phyloP scores from a whole-genome alignment of 1,284 basidiomycete species.

The Neonothopanus nambi region DNA sequence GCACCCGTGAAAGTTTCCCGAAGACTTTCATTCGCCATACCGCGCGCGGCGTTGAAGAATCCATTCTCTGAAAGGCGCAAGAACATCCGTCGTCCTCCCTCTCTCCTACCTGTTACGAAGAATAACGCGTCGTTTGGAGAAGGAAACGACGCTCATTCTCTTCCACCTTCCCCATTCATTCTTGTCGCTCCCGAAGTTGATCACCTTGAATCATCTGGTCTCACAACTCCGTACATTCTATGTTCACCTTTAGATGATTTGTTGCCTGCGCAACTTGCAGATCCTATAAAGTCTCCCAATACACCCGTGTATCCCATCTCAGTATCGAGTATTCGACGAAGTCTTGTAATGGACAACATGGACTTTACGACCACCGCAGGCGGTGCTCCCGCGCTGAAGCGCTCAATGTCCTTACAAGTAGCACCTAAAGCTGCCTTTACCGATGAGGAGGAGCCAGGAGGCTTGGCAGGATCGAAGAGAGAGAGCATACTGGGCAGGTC shows the following conservation, averaged over 20 bases:
- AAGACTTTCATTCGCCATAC: constrained; percentile 6
- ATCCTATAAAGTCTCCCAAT: not conserved
- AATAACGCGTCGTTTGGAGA: not conserved
- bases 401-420: constrained; percentile 2
- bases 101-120: not conserved
- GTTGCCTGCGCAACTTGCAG: not conserved
- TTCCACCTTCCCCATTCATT: constrained; percentile 13
- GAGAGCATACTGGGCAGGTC: not conserved
- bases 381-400: not conserved
- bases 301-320: constrained; percentile 9
- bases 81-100: not conserved
- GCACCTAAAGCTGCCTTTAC: not conserved
- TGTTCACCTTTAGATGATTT: constrained; percentile 5
- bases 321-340: constrained; percentile 9
- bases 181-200: constrained; percentile 9
- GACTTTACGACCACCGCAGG: not conserved
- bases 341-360: constrained; percentile 5
- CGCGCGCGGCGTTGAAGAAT: not conserved
- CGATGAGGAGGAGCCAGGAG: not conserved
- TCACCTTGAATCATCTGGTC: not conserved
- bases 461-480: no score
- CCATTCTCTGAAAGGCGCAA: not conserved
- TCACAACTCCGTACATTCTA: constrained; percentile 10
- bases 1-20: not conserved
- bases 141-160: not conserved